phyloP scores from a whole-genome alignment of 176 grass and related monocot genomes.

The Panicum miliaceum region DNA sequence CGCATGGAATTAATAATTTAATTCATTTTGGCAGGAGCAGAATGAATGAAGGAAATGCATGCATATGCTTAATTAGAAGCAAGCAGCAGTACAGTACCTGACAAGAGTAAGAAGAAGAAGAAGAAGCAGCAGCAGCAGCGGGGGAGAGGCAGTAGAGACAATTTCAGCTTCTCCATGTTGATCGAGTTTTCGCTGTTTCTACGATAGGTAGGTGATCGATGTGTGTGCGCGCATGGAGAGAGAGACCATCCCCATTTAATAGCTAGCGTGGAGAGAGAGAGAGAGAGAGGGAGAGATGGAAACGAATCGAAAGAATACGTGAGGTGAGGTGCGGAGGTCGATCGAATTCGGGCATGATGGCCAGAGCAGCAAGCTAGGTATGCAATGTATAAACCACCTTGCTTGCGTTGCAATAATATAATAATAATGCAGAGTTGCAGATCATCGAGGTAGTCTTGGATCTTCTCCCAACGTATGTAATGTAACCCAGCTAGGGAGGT shows the following conservation, averaged over 20 bases:
- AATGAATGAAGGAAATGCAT: too few species aligned
- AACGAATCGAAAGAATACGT: neutral
- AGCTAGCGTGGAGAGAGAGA: neutral
- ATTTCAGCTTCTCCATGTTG: conserved; percentile 6
- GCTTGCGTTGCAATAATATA: neutral
- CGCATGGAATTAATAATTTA: too few species aligned
- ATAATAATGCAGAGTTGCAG: neutral
- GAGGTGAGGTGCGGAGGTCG: too few species aligned
- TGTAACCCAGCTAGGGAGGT: neutral
- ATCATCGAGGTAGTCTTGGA: too few species aligned
- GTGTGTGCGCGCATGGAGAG: too few species aligned
- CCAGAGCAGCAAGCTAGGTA: neutral
- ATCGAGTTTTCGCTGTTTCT: neutral
- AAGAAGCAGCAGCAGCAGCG: too few species aligned
- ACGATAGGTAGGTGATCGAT: too few species aligned
- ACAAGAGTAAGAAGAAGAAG: neutral
- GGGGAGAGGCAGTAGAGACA: conserved; percentile 35
- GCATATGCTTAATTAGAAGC: neutral
- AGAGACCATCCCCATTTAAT: neutral
- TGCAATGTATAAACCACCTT: neutral
- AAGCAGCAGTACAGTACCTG: too few species aligned
- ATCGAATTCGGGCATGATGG: neutral
- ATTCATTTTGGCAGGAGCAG: too few species aligned
- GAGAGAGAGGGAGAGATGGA: too few species aligned
- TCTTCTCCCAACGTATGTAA: too few species aligned